phyloP scores from a whole-genome alignment of 352 stramenopile species.

The Globisporangium mamillatum region DNA sequence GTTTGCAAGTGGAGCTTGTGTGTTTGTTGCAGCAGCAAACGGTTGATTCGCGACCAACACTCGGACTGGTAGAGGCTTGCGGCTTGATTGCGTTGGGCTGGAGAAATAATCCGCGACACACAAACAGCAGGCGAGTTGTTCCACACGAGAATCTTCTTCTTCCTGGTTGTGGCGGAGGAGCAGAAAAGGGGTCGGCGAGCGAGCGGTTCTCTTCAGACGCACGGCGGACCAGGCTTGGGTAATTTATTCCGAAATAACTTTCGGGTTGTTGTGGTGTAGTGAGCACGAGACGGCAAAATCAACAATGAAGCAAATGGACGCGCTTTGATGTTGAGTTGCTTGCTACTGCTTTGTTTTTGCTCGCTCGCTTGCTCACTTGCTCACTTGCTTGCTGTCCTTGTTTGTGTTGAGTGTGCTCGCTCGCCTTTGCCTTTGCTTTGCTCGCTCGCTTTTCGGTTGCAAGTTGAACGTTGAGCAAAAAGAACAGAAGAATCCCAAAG shows the following conservation, averaged over 20 bases:
- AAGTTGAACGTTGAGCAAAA: slow-evolving; percentile 18
- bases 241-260: slow-evolving; percentile 7
- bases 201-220: background rate
- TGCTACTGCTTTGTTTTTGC: background rate
- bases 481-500: slow-evolving; percentile 14
- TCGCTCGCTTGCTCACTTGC: background rate
- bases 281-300: slow-evolving; percentile 34
- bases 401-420: background rate
- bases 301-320: slow-evolving; percentile 37
- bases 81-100: slow-evolving; percentile 9
- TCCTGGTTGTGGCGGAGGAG: slow-evolving; percentile 1
- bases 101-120: slow-evolving; percentile 13
- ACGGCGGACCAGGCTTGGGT: slow-evolving; percentile 11
- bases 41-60: slow-evolving; percentile 12
- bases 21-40: slow-evolving; percentile 3
- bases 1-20: slow-evolving; percentile 1
- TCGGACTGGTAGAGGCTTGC: slow-evolving; percentile 4
- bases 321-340: slow-evolving; percentile 9
- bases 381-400: background rate
- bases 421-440: background rate
- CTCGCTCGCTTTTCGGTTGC: slow-evolving; percentile 1
- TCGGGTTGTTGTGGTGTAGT: background rate
- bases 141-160: slow-evolving; percentile 14
- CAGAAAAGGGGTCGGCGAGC: slow-evolving; percentile 10
- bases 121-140: slow-evolving; percentile 1